Evolutionary conservation across 495 filamentous ascomycete genomes (phyloP).

Genomic region (Annulohypoxylon bovei): DNA sequence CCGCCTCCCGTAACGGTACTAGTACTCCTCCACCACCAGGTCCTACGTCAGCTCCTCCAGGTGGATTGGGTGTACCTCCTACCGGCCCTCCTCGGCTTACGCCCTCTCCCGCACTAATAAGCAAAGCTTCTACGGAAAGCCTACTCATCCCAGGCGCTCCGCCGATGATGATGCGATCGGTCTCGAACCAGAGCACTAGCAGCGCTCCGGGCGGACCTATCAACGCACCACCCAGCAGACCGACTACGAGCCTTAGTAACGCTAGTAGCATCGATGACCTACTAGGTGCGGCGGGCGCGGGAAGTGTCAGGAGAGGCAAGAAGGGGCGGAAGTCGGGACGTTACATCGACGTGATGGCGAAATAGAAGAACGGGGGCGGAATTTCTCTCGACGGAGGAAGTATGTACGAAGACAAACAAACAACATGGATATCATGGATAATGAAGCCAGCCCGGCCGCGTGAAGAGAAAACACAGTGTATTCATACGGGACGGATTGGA

Average conservation of each 20-base stretch:
- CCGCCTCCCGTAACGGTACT: conserved; percentile 49
- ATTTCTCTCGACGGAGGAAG: background rate
- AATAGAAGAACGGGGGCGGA: conserved; percentile 40
- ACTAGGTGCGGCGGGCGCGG: conserved; percentile 71
- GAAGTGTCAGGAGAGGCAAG: conserved; percentile 68
- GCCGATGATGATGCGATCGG: conserved; percentile 57
- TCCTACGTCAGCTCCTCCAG: conserved; percentile 38
- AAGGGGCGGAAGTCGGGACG: conserved; percentile 81
- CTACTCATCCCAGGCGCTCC: conserved; percentile 47
- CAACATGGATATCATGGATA: conserved; percentile 10
- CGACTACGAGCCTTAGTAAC: conserved; percentile 75
- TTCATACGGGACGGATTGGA: background rate
- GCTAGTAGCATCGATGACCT: conserved; percentile 89
- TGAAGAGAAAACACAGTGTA: background rate
- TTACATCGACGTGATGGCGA: conserved; percentile 94
- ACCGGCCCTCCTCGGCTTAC: conserved; percentile 47
- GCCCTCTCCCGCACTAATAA: conserved; percentile 38
- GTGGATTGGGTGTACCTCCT: conserved; percentile 49
- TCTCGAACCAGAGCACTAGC: conserved; percentile 52
- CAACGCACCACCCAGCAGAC: conserved; percentile 60
- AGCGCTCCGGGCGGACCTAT: conserved; percentile 47
- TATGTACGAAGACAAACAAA: conserved; percentile 5
- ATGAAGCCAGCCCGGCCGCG: conserved; percentile 9
- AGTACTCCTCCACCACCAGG: conserved; percentile 46
- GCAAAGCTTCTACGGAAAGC: conserved; percentile 42